Base-by-base conservation (phyloP, 441 rosid species). In the Gossypium gossypioides region DNA sequence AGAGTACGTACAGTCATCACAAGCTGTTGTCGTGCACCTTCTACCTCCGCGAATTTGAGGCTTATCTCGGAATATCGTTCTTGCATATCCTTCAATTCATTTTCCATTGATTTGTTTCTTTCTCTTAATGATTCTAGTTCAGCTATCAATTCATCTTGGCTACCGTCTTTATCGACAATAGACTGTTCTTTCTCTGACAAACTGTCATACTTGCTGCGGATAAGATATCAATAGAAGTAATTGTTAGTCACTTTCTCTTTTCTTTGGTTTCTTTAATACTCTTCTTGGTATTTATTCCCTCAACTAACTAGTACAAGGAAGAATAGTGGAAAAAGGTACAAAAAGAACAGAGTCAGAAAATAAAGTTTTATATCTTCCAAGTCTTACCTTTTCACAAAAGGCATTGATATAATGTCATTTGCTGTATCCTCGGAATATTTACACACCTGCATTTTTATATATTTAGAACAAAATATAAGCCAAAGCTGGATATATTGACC, bases 21-120 rank as follows among this genome's bases (percentile, higher is more conserved):
- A 66, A 91, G 97, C 81, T 86, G 82, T 72, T 93, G 96, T 76
- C 98, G 83, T 84, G 91, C 95, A 8, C 97, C 95, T 86, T 93
- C 98, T 4, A 93, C 98, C 84, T 93, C 96, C 15, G 96, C 97
- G 59, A 90, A 94, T 80, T 78, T 89, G 80, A 94, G 88, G 81
- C 98, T 94, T 80, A 88, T 90, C 81, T 87, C 91, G 40, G 91
- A 91, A 74, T 93, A 91, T 72, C 92, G 84, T 72, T 84, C 91
- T 82, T 90, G 93, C 89, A 89, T 89, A 69, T 91, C 96, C 73
- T 87, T 87, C 75, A 93, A 83, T 72, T 93, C 98, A 12, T 54
- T 73, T 79, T 86, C 92, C 97, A 91, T 87, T 4, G 56, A 25
- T 60, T 69, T 44, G 73, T 89, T 89, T 76, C 74, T 81, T 76